phyloP scores from a whole-genome alignment of 108 stramenopile species.

The Aurantiochytrium sp. region DNA sequence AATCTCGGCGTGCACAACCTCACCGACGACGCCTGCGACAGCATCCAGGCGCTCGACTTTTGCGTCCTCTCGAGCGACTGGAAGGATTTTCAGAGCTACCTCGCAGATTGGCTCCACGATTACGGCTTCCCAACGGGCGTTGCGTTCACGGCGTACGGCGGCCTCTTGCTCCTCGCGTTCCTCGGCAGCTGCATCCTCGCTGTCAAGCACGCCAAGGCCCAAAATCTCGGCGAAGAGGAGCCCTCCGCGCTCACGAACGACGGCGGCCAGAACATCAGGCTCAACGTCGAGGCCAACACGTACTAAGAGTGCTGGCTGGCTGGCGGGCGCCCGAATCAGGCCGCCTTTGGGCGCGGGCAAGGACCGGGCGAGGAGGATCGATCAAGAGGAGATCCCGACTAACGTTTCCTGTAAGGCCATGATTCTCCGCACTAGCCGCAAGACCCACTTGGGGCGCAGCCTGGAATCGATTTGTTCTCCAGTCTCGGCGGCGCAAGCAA shows the following conservation, averaged over 20 bases:
- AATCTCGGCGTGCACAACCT: not conserved
- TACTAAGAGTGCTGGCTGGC: not conserved
- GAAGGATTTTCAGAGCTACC: not conserved
- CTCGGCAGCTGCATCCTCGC: not conserved
- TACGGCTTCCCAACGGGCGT: not conserved
- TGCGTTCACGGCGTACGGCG: not conserved
- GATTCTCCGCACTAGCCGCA: too few relatives aligned
- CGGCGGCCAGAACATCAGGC: not conserved
- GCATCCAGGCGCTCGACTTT: not conserved
- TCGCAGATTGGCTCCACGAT: not conserved
- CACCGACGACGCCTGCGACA: not conserved
- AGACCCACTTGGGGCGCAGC: too few relatives aligned
- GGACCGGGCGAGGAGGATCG: too few relatives aligned
- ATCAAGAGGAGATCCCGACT: too few relatives aligned
- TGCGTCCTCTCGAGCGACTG: not conserved
- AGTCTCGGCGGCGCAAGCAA: too few relatives aligned
- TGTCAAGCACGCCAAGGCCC: not conserved
- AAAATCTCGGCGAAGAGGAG: not conserved
- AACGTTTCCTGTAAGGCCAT: too few relatives aligned
- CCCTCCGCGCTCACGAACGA: not conserved
- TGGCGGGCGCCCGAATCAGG: too few relatives aligned
- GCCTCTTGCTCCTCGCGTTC: not conserved
- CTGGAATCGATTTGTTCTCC: too few relatives aligned
- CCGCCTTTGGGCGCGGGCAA: too few relatives aligned
- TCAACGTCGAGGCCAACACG: not conserved